Base-by-base conservation (phyloP, 139 green algal species). In the Dunaliella primolecta region DNA sequence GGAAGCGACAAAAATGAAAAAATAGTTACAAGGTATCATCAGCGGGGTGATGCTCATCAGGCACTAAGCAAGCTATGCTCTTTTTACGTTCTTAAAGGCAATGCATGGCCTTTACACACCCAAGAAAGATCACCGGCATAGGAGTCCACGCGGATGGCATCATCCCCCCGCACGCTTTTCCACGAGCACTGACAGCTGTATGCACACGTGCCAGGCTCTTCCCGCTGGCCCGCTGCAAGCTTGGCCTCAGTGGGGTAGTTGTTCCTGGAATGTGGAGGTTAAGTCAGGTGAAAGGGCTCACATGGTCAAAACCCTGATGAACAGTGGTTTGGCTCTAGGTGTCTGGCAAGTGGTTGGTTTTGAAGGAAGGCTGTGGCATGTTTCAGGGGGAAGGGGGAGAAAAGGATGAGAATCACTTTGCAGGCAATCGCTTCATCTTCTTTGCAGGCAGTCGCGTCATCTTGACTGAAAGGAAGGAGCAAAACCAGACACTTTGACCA, bases 131-230 rank as follows among this genome's bases (percentile, higher is more conserved):
- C 87, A 23, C 81, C 82, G 2, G 78, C 80, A 82, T 80, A 80
- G 2, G 84, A 88, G 64, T 90, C 87, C 27, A 90, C 74, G 30
- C 81, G 80, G 2, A 36, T 36, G 2, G 75, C 33, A 15, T 32
- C 70, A 33, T 84, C 72, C 1, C 37, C 57, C 36, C 31, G 32
- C 2, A 34, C 38, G 38, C 56, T 88, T 1, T 84, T 80, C 87
- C 87, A 90, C 1, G 87, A 88, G 80, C 87, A 90, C 81, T 90
- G 87, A 71, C 87, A 90, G 87, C 87, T 86, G 84, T 90, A 90
- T 2, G 87, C 87, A 20, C 81, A 74, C 3, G 31, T 57, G 2
- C 75, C 80, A 21, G 75, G 84, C 84, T 76, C 57, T 1, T 29
- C 20, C 3, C 74, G 84, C 75, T 88, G 75, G 78, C 84, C 86